Evolutionary conservation across 257 asterid genomes (phyloP), one percentile per base, ranked within the genome.

Genomic region (Petunia axillaris): DNA sequence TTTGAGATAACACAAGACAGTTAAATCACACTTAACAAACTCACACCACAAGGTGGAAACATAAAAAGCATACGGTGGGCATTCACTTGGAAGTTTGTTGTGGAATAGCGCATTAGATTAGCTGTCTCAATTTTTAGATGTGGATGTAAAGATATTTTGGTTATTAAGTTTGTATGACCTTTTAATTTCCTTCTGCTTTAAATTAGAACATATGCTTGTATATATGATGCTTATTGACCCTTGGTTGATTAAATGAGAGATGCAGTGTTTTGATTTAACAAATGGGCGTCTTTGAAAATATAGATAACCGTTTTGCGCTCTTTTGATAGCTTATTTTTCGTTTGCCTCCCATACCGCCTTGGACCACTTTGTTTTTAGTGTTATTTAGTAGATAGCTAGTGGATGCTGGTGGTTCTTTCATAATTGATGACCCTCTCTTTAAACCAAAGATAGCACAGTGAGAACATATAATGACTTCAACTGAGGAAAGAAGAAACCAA

Each of bases 291-390:
- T 48, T 25, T 10, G 77, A 48, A 46, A 43, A 71, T 46, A 50
- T 15, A 35, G 44, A 35, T 35, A 48, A 35, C 15, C 36, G 35
- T 73, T 48, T 73, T 15, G 15, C 48, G 35, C 35, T 73, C 62
- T 35, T 40, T 73, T 15, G 25, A 25, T 25, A 25, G 25, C 25
- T 25, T 25, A 0, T 25, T 25, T 25, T 25, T 25, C 25, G 25
- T 25, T 25, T 25, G 25, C 25, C 25, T 25, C 25, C 25, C 25
- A 25, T 25, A 50, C 62, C 2, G 13, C 25, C 62, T 50, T 50
- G 62, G 16, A 73, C 16, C 77, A 25, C 77, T 50, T 73, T 73
- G 36, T 36, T 50, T 50, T 35, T 48, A 48, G 77, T 73, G 46
- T 48, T 37, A 8, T 68, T 46, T 40, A 50, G 62, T 73, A 73